Evolutionary conservation across 2,329 filamentous ascomycete species (phyloP).

Genomic region (Penicillium olsonii): DNA sequence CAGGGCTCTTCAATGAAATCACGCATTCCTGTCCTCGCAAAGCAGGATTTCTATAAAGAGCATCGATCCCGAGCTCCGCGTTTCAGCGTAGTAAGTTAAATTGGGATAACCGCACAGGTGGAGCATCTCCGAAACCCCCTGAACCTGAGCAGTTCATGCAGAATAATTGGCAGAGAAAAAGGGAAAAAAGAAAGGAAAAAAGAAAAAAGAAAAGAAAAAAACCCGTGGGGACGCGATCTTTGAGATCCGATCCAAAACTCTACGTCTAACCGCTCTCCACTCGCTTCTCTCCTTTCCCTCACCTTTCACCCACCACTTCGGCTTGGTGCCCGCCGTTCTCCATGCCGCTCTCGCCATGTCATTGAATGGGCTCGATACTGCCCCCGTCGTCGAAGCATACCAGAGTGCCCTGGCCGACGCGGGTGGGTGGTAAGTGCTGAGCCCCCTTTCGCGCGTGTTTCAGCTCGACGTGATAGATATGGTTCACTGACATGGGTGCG

Average conservation of each 20-base stretch:
- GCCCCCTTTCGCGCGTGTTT: constrained; percentile 10
- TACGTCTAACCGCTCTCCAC: constrained; percentile 6
- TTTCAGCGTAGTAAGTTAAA: constrained; percentile 24
- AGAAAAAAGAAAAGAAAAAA: neutral
- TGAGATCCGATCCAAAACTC: constrained; percentile 6
- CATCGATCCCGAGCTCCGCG: constrained; percentile 13
- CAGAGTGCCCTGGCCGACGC: constrained; percentile 76
- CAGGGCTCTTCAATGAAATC: constrained; percentile 3
- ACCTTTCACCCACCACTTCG: constrained; percentile 4
- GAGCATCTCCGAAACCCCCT: constrained; percentile 20
- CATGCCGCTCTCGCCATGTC: constrained; percentile 67
- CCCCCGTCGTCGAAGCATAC: constrained; percentile 79
- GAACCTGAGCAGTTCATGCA: constrained; percentile 11
- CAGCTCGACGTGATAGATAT: constrained; percentile 1
- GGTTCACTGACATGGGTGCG: constrained; percentile 8
- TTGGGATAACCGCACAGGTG: constrained; percentile 26
- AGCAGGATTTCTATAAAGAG: constrained; percentile 15
- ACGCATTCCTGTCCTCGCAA: constrained; percentile 1
- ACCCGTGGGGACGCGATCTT: neutral
- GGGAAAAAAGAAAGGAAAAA: neutral
- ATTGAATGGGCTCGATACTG: constrained; percentile 88
- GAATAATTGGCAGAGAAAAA: constrained; percentile 1
- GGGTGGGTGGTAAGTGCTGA: constrained; percentile 82
- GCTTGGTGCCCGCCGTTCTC: constrained; percentile 13
- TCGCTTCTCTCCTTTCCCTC: constrained; percentile 14